These are phyloP conservation scores for Allium sativum DNA, from an alignment of 106 monocot species.

Conservation along the genomic window DNA sequence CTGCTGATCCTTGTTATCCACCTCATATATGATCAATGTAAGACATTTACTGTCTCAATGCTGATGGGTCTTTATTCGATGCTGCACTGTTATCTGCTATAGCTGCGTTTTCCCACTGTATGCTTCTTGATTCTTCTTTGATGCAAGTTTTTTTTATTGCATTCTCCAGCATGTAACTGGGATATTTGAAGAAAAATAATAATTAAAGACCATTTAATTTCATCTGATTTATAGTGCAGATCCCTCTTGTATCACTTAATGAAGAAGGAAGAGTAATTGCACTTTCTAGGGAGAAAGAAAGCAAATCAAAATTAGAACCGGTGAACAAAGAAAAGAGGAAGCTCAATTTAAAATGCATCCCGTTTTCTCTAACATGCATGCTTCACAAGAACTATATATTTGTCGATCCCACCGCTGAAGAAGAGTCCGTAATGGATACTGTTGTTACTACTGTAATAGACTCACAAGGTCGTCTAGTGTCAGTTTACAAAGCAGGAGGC, in stretches of 20 bases:
- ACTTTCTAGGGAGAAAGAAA: constrained; percentile 38
- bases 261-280: constrained; percentile 79
- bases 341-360: constrained; percentile 31
- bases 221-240: constrained; percentile 49
- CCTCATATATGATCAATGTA: constrained; percentile 11
- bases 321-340: constrained; percentile 91
- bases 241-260: constrained; percentile 84
- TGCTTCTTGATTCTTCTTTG: constrained; percentile 8
- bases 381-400: constrained; percentile 70
- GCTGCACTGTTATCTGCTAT: constrained; percentile 79
- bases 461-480: constrained; percentile 21
- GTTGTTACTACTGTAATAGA: constrained; percentile 55
- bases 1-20: too few species aligned
- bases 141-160: background rate
- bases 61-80: constrained; percentile 95
- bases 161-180: background rate
- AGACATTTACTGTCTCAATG: constrained; percentile 98
- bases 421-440: constrained; percentile 84
- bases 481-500: constrained; percentile 77
- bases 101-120: constrained; percentile 85
- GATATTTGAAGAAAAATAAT: background rate
- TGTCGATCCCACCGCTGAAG: constrained; percentile 83
- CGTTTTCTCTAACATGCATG: constrained; percentile 82
- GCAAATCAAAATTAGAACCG: constrained; percentile 38
- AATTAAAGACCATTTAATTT: constrained; percentile 2